phyloP scores from a whole-genome alignment of 345 rosid species.

The Microcos paniculata region DNA sequence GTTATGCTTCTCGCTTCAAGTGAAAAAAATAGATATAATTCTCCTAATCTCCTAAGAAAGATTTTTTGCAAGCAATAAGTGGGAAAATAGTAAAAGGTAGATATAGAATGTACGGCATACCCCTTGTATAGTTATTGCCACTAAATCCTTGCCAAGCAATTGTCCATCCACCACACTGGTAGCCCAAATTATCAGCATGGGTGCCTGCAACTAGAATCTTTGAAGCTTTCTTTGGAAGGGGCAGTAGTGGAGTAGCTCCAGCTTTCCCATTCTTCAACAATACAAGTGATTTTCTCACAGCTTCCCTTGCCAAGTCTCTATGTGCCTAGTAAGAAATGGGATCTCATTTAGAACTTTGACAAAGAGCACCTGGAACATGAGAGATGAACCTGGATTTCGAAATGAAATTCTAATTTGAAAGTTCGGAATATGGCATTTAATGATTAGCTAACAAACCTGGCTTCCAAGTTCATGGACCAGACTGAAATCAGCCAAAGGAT shows the following conservation, averaged over 20 bases:
- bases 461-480: conserved; percentile 78
- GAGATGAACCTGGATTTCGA: background rate
- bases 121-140: conserved; percentile 71
- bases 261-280: conserved; percentile 79
- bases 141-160: conserved; percentile 82
- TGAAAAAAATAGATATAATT: background rate
- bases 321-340: conserved; percentile 56
- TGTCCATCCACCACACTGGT: conserved; percentile 99
- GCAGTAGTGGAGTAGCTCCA: conserved; percentile 60
- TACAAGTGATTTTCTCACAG: conserved; percentile 94
- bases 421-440: background rate
- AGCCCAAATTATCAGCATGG: conserved; percentile 94
- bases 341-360: background rate
- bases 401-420: background rate
- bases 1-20: background rate
- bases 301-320: conserved; percentile 92
- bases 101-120: conserved; percentile 31
- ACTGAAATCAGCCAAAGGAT: conserved; percentile 81
- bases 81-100: background rate
- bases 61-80: background rate
- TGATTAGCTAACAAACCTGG: conserved; percentile 44
- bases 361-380: conserved; percentile 2
- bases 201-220: conserved; percentile 86
- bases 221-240: conserved; percentile 71
- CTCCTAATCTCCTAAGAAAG: background rate